Conservation (phyloP, 1,139 yeast species). For the Yamadazyma membranifaciens region DNA sequence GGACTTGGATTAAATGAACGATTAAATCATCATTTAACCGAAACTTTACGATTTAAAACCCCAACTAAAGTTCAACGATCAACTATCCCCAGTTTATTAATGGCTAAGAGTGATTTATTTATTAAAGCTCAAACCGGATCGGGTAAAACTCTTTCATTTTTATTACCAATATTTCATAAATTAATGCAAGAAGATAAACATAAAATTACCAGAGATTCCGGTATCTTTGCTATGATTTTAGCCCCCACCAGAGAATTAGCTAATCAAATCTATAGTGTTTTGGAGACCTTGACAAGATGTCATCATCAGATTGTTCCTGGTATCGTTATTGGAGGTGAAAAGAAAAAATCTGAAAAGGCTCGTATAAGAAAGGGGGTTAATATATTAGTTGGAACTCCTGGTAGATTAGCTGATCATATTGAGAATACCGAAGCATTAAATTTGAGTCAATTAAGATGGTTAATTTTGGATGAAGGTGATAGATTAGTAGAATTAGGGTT, state of each 20-base stretch:
- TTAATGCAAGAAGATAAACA: conserved; percentile 53
- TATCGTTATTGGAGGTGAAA: conserved; percentile 91
- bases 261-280: conserved; percentile 81
- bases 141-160: conserved; percentile 86
- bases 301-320: conserved; percentile 89
- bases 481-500: conserved; percentile 92
- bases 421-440: conserved; percentile 77
- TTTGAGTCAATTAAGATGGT: conserved; percentile 71
- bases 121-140: conserved; percentile 96
- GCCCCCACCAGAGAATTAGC: conserved; percentile 96
- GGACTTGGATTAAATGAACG: conserved; percentile 67
- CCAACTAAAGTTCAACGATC: conserved; percentile 88
- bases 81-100: conserved; percentile 69
- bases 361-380: conserved; percentile 87
- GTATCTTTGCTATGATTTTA: conserved; percentile 81
- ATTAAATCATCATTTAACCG: conserved; percentile 54
- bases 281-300: conserved; percentile 67
- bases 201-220: conserved; percentile 66
- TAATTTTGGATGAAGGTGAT: conserved; percentile 94
- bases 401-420: conserved; percentile 87
- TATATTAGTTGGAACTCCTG: conserved; percentile 88
- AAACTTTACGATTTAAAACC: conserved; percentile 55
- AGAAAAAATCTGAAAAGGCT: conserved; percentile 90
- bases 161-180: conserved; percentile 75
- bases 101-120: conserved; percentile 63